Base-by-base conservation (phyloP, 495 filamentous ascomycete species). In the Bryoglossum gracile region DNA sequence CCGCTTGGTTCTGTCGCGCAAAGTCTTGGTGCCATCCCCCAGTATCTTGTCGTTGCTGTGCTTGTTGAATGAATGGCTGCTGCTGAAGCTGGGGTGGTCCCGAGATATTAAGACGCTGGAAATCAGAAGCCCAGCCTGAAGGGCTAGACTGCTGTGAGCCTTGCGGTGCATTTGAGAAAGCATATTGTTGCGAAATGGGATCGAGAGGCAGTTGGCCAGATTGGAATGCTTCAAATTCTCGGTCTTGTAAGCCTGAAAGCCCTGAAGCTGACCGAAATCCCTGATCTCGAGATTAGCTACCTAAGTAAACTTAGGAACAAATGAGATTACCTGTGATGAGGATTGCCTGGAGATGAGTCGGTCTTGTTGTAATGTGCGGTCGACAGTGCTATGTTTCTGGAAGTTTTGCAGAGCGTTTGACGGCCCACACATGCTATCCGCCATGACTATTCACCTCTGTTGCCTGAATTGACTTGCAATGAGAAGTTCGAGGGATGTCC, bases 371-470 rank as follows among this genome's bases (percentile, higher is more conserved):
- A 91, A 72, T 4, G 84, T 82, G 14, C 85, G 74, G 62, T 97
- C 87, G 38, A 80, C 75, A 9, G 81, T 75, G 3, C 80, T 71
- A 67, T 95, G 89, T 55, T 90, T 84, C 56, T 87, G 78, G 56
- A 95, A 83, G 58, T 77, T 86, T 61, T 92, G 85, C 32, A 92
- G 79, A 51, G 88, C 80, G 66, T 90, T 95, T 9, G 89, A 89
- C 19, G 91, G 89, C 35, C 91, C 88, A 65, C 91, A 97, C 42
- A 94, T 73, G 50, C 75, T 74, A 62, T 94, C 88, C 39, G 83
- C 72, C 89, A 94, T 94, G 64, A 50, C 65, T n/a, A n/a, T n/a
- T n/a, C n/a, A n/a, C n/a, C n/a, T n/a, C n/a, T n/a, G n/a, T n/a
- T n/a, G n/a, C n/a, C 11, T 2, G 25, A 32, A 30, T 18, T 43